Evolutionary conservation across 805 yeast species (phyloP).

Genomic region (Saturnispora kantuleensis): DNA sequence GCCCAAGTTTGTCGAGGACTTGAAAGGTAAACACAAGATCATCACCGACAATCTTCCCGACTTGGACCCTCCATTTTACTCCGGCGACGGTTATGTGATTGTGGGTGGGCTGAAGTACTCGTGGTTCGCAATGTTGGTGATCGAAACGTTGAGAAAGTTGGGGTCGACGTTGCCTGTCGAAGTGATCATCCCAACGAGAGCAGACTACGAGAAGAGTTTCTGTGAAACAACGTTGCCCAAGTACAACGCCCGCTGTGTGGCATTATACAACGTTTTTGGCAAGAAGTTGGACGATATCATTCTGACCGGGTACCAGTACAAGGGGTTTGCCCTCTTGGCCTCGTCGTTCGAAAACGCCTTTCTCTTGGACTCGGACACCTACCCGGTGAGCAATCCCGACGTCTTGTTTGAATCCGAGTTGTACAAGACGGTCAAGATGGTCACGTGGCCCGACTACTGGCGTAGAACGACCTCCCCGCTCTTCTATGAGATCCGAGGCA

Average conservation of each 20-base stretch:
- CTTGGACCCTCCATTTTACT: slow-evolving; percentile 21
- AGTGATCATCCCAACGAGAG: slow-evolving; percentile 13
- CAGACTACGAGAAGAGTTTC: slow-evolving; percentile 11
- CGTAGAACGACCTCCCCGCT: slow-evolving; percentile 52
- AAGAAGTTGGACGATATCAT: slow-evolving; percentile 16
- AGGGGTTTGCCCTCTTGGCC: slow-evolving; percentile 36
- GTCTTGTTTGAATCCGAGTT: slow-evolving; percentile 36
- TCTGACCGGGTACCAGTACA: slow-evolving; percentile 30
- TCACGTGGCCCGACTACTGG: slow-evolving; percentile 73
- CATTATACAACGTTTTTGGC: slow-evolving; percentile 30
- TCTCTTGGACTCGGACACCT: slow-evolving; percentile 36
- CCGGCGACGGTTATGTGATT: slow-evolving; percentile 28
- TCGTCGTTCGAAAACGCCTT: slow-evolving; percentile 40
- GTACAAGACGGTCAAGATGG: slow-evolving; percentile 35
- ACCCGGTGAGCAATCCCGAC: slow-evolving; percentile 40
- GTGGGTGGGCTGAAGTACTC: slow-evolving; percentile 36
- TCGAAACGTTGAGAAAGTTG: slow-evolving; percentile 32
- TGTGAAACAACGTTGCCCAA: slow-evolving; percentile 32
- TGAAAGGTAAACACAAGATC: slow-evolving; percentile 37
- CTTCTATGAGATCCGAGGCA: slow-evolving; percentile 45
- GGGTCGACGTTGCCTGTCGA: slow-evolving; percentile 32
- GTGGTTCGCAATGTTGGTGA: slow-evolving; percentile 31
- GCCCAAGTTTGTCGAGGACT: slow-evolving; percentile 33
- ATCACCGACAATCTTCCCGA: slow-evolving; percentile 39
- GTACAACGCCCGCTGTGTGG: slow-evolving; percentile 33